phyloP scores from a whole-genome alignment of 345 rosid species.

The Camelina laxa region DNA sequence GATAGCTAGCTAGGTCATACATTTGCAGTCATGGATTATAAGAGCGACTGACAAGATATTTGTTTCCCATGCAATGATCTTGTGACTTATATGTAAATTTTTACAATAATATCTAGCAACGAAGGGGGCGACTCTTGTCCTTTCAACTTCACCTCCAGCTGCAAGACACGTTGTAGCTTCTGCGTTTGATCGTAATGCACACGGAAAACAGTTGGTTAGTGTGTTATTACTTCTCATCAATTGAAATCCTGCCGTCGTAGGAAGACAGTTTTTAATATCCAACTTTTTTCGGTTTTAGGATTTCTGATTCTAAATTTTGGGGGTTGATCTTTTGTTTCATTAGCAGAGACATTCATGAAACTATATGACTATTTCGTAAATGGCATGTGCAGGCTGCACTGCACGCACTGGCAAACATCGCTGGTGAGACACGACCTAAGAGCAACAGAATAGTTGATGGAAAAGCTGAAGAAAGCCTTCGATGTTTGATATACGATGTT shows the following conservation, averaged over 20 bases:
- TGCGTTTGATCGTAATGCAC: slow-evolving; percentile 81
- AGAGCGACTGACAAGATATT: not conserved
- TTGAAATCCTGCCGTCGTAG: not conserved
- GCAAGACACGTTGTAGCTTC: slow-evolving; percentile 70
- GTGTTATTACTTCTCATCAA: slow-evolving; percentile 5
- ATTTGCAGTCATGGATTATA: not conserved
- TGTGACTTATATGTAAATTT: not conserved
- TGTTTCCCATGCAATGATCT: not conserved
- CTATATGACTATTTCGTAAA: slow-evolving; percentile 17
- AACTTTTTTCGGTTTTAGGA: not conserved
- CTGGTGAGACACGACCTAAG: slow-evolving; percentile 70
- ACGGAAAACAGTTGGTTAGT: slow-evolving; percentile 85
- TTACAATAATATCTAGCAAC: slow-evolving; percentile 50
- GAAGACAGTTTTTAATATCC: not conserved
- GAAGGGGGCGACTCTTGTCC: slow-evolving; percentile 72
- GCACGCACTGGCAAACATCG: slow-evolving; percentile 76
- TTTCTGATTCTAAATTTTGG: not conserved
- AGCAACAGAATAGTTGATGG: slow-evolving; percentile 52
- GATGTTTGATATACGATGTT: slow-evolving; percentile 66
- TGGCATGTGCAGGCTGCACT: slow-evolving; percentile 71
- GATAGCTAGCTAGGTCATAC: slow-evolving; percentile 17
- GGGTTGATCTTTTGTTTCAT: slow-evolving; percentile 24
- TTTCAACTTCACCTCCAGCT: slow-evolving; percentile 61
- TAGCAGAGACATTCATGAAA: slow-evolving; percentile 7
- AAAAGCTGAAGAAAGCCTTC: slow-evolving; percentile 79